These are phyloP conservation scores for Curvularia sp. DNA, from an alignment of 2,329 filamentous ascomycete genomes.

Conservation along the genomic window DNA sequence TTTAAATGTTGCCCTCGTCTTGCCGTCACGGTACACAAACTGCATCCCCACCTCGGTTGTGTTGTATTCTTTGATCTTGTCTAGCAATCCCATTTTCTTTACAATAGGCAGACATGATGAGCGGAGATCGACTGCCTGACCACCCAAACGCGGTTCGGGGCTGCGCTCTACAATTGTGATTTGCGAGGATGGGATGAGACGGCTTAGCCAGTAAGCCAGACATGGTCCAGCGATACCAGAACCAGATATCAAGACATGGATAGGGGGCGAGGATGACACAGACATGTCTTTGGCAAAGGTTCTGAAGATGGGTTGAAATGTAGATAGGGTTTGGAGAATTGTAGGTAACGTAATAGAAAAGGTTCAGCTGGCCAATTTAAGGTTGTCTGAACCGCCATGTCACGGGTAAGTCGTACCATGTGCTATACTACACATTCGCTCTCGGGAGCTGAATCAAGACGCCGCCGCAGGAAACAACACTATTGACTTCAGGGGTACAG, in stretches of 20 bases:
- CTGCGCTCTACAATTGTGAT: conserved; percentile 55
- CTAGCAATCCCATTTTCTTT: conserved; percentile 60
- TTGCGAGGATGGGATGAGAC: conserved; percentile 36
- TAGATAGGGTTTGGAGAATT: no score
- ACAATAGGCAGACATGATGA: conserved; percentile 60
- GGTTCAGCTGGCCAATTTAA: not conserved
- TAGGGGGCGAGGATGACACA: not conserved
- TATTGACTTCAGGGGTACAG: not conserved
- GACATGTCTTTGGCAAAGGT: not conserved
- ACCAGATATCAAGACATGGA: conserved; percentile 40
- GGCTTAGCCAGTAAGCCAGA: conserved; percentile 61
- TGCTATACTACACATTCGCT: not conserved
- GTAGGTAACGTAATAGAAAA: not conserved
- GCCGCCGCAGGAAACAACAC: not conserved
- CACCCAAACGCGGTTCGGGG: conserved; percentile 54
- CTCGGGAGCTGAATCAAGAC: not conserved
- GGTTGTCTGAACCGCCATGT: not conserved
- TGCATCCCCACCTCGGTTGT: conserved; percentile 60
- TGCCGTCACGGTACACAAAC: conserved; percentile 44
- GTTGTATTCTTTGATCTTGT: conserved; percentile 48
- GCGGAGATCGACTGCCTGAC: conserved; percentile 64
- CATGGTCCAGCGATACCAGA: conserved; percentile 47
- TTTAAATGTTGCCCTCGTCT: conserved; percentile 33
- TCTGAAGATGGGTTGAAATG: not conserved
- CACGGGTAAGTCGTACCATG: not conserved